These are phyloP conservation scores for Claviceps africana DNA, from an alignment of 2,329 filamentous ascomycete species.

Conservation along the genomic window DNA sequence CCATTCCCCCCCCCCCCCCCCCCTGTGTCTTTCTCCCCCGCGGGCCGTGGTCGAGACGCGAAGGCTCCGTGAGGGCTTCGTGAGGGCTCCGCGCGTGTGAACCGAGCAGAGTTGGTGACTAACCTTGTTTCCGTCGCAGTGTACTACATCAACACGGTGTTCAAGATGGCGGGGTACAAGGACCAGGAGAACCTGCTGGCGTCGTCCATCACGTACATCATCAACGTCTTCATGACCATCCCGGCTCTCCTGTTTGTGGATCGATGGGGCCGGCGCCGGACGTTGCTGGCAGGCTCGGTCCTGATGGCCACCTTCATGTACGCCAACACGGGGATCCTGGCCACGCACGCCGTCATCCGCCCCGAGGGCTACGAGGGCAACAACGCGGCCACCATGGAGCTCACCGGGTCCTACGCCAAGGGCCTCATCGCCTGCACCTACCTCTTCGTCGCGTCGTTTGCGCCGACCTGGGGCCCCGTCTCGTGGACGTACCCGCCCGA, in stretches of 20 bases:
- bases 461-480: constrained; percentile 34
- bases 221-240: constrained; percentile 69
- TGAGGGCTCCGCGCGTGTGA: too few species aligned
- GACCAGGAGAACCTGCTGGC: constrained; percentile 38
- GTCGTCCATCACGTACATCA: constrained; percentile 47
- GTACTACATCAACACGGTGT: constrained; percentile 45
- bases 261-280: constrained; percentile 56
- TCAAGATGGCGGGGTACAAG: constrained; percentile 24
- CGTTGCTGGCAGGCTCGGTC: constrained; percentile 50
- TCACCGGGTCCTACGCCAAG: constrained; percentile 32
- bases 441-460: constrained; percentile 40
- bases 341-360: constrained; percentile 27
- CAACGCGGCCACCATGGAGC: constrained; percentile 32
- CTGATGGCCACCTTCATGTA: constrained; percentile 52
- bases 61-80: too few species aligned
- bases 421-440: constrained; percentile 52
- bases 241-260: constrained; percentile 65
- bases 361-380: constrained; percentile 33
- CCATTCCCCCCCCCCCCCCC: too few species aligned
- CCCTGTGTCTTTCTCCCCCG: too few species aligned
- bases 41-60: too few species aligned
- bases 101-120: background rate
- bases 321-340: constrained; percentile 38
- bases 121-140: constrained; percentile 19
- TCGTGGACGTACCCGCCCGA: constrained; percentile 47